These are phyloP conservation scores for Ophiostoma perfectum DNA, from an alignment of 2,329 filamentous ascomycete genomes.

Conservation along the genomic window DNA sequence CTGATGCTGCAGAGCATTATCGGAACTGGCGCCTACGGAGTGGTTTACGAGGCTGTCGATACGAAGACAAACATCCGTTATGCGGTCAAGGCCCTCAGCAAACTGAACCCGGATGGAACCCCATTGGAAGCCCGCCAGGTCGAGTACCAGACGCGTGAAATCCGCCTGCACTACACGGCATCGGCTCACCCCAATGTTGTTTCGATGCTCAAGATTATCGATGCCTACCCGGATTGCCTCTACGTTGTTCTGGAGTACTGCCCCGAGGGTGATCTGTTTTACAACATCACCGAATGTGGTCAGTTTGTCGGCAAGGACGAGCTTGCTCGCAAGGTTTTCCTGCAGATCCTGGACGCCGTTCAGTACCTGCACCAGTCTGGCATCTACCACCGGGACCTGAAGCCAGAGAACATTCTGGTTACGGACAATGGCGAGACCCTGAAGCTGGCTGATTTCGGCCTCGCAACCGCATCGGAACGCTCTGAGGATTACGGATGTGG, in stretches of 20 bases:
- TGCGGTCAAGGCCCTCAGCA: conserved; percentile 96
- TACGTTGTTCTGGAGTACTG: conserved; percentile 97
- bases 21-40: conserved; percentile 91
- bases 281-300: conserved; percentile 92
- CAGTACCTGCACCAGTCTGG: conserved; percentile 88
- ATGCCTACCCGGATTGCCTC: conserved; percentile 85
- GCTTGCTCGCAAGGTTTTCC: conserved; percentile 78
- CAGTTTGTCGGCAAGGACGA: conserved; percentile 90
- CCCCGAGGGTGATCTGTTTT: conserved; percentile 92
- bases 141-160: conserved; percentile 88
- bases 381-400: conserved; percentile 95
- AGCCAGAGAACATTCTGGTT: conserved; percentile 96
- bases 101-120: conserved; percentile 65
- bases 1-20: conserved; percentile 54
- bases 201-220: conserved; percentile 87
- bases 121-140: conserved; percentile 77
- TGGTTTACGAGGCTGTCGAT: conserved; percentile 87
- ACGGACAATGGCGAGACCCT: conserved; percentile 82
- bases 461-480: conserved; percentile 76
- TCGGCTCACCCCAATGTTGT: conserved; percentile 90
- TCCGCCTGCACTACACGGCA: conserved; percentile 82
- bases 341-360: conserved; percentile 94
- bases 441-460: conserved; percentile 94
- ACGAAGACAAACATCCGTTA: conserved; percentile 75
- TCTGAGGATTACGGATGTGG: conserved; percentile 96